Conservation (phyloP, 129 eudicot genomes). For the Erigeron canadensis region DNA sequence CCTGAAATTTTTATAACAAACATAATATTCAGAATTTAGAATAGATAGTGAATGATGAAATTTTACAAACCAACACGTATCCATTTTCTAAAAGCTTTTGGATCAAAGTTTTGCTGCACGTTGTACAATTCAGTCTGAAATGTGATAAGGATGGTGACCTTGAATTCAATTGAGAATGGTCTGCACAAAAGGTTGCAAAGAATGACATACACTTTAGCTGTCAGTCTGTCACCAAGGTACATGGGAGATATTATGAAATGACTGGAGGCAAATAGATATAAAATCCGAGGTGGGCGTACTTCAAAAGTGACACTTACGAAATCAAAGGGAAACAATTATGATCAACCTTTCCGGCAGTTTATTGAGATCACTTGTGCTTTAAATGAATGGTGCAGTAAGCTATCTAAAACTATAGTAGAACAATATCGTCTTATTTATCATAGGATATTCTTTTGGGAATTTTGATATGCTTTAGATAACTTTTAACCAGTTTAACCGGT, state of each 20-base stretch:
- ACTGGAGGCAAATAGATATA: neutral
- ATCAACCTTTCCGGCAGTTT: too few relatives aligned
- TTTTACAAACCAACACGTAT: slow-evolving; percentile 34
- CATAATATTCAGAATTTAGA: neutral
- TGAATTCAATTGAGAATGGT: slow-evolving; percentile 77
- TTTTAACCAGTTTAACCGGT: too few relatives aligned
- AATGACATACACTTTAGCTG: neutral
- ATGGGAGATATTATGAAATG: neutral
- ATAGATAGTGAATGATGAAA: neutral
- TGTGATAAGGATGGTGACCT: slow-evolving; percentile 56
- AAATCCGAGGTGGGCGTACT: neutral
- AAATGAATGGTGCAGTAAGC: too few relatives aligned
- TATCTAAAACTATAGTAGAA: too few relatives aligned
- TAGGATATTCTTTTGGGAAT: too few relatives aligned
- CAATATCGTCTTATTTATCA: too few relatives aligned
- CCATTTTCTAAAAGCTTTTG: slow-evolving; percentile 60
- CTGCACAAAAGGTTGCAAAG: slow-evolving; percentile 39
- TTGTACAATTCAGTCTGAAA: slow-evolving; percentile 62
- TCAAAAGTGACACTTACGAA: neutral
- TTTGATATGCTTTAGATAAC: too few relatives aligned
- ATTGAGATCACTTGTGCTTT: too few relatives aligned
- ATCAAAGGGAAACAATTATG: neutral
- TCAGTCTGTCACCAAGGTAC: neutral
- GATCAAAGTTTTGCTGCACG: slow-evolving; percentile 59
- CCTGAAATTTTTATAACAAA: slow-evolving; percentile 31